phyloP scores from a whole-genome alignment of 169 alveolate genomes.

The Theileria orientalis region DNA sequence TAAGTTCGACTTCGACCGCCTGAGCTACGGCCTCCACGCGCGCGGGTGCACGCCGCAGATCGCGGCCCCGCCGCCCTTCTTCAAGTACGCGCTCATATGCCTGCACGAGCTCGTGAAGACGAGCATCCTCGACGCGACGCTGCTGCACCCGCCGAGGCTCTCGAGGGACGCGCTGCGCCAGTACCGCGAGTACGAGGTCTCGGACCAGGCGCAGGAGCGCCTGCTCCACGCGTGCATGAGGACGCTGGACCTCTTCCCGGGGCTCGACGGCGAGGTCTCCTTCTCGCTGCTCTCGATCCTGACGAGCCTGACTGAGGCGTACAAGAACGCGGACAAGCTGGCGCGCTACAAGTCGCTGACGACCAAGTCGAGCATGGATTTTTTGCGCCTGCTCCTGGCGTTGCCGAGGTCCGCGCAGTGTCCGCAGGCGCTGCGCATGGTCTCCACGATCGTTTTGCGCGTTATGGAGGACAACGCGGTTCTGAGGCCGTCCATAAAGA shows the following conservation, averaged over 20 bases:
- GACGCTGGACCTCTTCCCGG: constrained; percentile 60
- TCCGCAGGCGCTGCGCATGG: constrained; percentile 30
- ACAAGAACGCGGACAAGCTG: constrained; percentile 32
- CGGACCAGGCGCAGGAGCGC: constrained; percentile 29
- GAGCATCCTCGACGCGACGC: neutral
- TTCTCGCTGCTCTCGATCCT: constrained; percentile 42
- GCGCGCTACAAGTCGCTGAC: constrained; percentile 17
- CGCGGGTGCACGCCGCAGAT: constrained; percentile 39
- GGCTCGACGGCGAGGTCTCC: constrained; percentile 26
- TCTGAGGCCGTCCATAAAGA: constrained; percentile 33
- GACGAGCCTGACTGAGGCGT: constrained; percentile 31
- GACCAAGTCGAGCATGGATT: constrained; percentile 35
- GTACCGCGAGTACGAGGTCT: neutral
- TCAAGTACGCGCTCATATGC: constrained; percentile 51
- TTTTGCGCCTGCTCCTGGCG: constrained; percentile 30
- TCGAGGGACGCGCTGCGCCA: neutral
- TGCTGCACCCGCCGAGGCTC: neutral
- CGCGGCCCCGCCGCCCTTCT: constrained; percentile 59
- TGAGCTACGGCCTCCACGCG: constrained; percentile 31
- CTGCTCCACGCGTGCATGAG: constrained; percentile 30
- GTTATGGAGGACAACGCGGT: constrained; percentile 38
- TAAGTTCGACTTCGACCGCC: constrained; percentile 23
- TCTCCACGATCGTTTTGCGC: constrained; percentile 37
- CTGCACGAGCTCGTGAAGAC: constrained; percentile 41
- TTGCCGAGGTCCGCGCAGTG: constrained; percentile 54